Conservation (phyloP, 1,284 basidiomycete species). For the Marasmius tenuissimus region DNA sequence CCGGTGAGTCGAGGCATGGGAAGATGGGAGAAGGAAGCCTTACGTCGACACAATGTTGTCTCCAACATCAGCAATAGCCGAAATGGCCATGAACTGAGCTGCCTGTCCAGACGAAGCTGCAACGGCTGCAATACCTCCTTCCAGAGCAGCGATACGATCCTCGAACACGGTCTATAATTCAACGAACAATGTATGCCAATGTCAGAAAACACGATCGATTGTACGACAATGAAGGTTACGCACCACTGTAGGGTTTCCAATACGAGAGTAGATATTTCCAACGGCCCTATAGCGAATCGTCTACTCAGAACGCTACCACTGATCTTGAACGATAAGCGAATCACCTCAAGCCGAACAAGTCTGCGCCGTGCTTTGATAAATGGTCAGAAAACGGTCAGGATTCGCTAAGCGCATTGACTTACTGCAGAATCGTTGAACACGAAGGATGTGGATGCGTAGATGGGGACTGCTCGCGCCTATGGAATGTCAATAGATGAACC, state of each 20-base stretch:
- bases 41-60: constrained; percentile 82
- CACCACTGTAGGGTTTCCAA: constrained; percentile 84
- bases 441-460: constrained; percentile 78
- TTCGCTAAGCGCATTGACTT: constrained; percentile 9
- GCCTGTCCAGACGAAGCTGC: constrained; percentile 80
- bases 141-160: constrained; percentile 80
- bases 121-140: constrained; percentile 80
- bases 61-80: constrained; percentile 64
- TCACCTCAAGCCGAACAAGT: constrained; percentile 76
- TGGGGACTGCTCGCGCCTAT: constrained; percentile 75
- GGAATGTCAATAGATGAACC: not conserved
- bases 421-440: constrained; percentile 81
- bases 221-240: constrained; percentile 22
- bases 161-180: constrained; percentile 74
- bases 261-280: constrained; percentile 78
- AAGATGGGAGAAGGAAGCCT: constrained; percentile 20
- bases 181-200: not conserved
- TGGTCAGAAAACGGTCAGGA: not conserved
- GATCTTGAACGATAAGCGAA: constrained; percentile 10
- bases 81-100: constrained; percentile 80
- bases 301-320: constrained; percentile 19
- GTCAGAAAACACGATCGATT: not conserved
- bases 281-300: constrained; percentile 35
- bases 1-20: not conserved
- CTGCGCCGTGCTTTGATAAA: constrained; percentile 67